These are phyloP conservation scores for Ascochyta fabae DNA, from an alignment of 2,329 filamentous ascomycete species.

Conservation along the genomic window DNA sequence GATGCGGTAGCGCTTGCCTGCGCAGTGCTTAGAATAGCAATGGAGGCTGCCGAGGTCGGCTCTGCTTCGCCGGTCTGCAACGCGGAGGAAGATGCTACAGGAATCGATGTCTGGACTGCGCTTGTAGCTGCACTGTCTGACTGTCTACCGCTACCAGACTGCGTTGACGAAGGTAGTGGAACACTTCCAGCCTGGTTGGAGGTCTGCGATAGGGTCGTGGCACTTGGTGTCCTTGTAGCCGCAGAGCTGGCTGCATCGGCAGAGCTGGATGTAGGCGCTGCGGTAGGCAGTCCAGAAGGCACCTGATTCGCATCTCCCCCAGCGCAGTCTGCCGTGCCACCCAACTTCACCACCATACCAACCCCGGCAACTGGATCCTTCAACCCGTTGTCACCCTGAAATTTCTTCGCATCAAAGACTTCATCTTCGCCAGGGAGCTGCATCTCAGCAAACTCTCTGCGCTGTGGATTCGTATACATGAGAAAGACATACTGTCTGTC, in stretches of 20 bases:
- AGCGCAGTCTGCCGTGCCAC: slow-evolving; percentile 30
- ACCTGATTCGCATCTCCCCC: slow-evolving; percentile 1
- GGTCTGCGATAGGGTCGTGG: neutral
- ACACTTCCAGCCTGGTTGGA: neutral
- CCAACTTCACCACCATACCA: slow-evolving; percentile 44
- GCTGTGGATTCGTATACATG: slow-evolving; percentile 39
- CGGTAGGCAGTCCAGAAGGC: neutral
- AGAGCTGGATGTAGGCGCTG: slow-evolving; percentile 1
- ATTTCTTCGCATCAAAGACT: slow-evolving; percentile 37
- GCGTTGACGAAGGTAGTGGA: neutral
- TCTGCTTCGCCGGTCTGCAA: neutral
- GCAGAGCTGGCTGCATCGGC: neutral
- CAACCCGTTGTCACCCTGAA: slow-evolving; percentile 41
- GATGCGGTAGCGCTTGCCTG: slow-evolving; percentile 1
- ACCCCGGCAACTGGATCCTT: slow-evolving; percentile 37
- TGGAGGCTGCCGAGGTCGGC: neutral
- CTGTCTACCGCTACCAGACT: neutral
- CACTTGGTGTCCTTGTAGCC: neutral
- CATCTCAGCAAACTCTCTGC: slow-evolving; percentile 28
- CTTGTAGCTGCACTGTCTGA: neutral
- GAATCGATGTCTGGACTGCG: neutral
- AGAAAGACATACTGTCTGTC: slow-evolving; percentile 42
- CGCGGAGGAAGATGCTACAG: neutral
- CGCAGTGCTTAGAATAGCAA: neutral
- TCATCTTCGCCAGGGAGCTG: slow-evolving; percentile 35